phyloP scores from a whole-genome alignment of 345 rosid species.

The Citrus cavaleriei region DNA sequence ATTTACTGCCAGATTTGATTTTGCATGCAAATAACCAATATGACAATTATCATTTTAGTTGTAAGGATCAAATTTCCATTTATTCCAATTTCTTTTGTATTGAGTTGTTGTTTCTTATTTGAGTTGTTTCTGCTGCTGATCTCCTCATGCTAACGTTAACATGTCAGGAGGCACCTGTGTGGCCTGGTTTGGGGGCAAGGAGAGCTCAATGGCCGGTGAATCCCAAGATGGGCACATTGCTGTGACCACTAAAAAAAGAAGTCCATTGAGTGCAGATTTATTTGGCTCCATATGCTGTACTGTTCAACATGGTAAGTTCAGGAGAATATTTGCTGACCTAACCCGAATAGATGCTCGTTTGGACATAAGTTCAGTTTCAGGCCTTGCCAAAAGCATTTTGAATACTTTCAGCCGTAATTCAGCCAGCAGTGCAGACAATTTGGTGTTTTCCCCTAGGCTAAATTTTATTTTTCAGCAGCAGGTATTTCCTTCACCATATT shows the following conservation, averaged over 20 bases:
- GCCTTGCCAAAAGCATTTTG: slow-evolving; percentile 45
- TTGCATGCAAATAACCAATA: background rate
- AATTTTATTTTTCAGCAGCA: slow-evolving; percentile 80
- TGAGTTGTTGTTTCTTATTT: background rate
- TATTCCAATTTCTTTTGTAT: background rate
- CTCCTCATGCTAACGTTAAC: background rate
- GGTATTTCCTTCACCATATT: slow-evolving; percentile 36
- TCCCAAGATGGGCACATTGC: slow-evolving; percentile 18
- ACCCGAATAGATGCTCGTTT: slow-evolving; percentile 78
- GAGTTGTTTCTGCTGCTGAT: background rate
- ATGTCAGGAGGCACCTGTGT: slow-evolving; percentile 53
- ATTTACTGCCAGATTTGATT: background rate
- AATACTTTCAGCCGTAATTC: slow-evolving; percentile 40
- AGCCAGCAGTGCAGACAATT: slow-evolving; percentile 27
- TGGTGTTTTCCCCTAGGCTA: slow-evolving; percentile 59
- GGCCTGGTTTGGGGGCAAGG: slow-evolving; percentile 57
- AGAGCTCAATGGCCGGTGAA: slow-evolving; percentile 19
- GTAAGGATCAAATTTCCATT: background rate
- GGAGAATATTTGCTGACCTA: slow-evolving; percentile 59
- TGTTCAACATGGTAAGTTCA: slow-evolving; percentile 65
- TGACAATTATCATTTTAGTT: background rate
- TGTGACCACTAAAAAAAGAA: slow-evolving; percentile 30
- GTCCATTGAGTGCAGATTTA: slow-evolving; percentile 54
- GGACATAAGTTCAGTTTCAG: slow-evolving; percentile 62
- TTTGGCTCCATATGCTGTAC: slow-evolving; percentile 81